phyloP scores from a whole-genome alignment of 345 rosid species.

The Noccaea bulbosa region DNA sequence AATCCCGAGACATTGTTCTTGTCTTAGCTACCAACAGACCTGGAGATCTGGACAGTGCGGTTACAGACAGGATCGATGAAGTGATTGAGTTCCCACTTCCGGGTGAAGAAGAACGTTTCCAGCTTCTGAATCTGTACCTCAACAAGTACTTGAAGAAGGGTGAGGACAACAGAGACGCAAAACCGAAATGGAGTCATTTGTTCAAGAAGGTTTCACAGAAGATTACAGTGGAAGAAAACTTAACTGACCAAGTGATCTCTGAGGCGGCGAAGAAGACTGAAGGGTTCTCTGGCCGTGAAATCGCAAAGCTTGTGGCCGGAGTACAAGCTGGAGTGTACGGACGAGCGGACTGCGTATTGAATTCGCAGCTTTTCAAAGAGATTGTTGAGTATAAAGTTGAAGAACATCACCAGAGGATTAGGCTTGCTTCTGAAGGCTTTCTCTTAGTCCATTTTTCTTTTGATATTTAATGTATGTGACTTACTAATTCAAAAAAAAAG shows the following conservation, averaged over 20 bases:
- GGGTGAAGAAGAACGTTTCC: conserved; percentile 79
- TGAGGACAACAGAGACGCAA: conserved; percentile 44
- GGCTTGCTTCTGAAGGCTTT: conserved; percentile 52
- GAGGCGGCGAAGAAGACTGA: conserved; percentile 86
- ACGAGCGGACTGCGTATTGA: conserved; percentile 65
- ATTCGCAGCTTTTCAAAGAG: conserved; percentile 73
- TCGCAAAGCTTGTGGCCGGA: conserved; percentile 89
- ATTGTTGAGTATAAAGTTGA: conserved; percentile 76
- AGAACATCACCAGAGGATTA: conserved; percentile 81
- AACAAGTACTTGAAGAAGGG: conserved; percentile 57
- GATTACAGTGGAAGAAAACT: conserved; percentile 57
- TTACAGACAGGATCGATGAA: conserved; percentile 88
- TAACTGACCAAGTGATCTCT: conserved; percentile 64
- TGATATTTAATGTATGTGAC: conserved; percentile 3
- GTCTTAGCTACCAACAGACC: conserved; percentile 93
- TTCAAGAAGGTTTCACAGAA: conserved; percentile 66
- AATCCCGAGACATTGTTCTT: conserved; percentile 86
- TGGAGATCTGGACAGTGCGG: conserved; percentile 91
- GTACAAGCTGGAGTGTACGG: conserved; percentile 93
- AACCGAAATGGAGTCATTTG: conserved; percentile 46
- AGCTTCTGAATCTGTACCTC: conserved; percentile 74
- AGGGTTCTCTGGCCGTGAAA: conserved; percentile 96
- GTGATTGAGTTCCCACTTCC: conserved; percentile 93
- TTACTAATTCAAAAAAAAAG: not conserved
- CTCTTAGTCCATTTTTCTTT: conserved; percentile 27